phyloP scores from a whole-genome alignment of 257 asterid genomes.

The Solanum virginianum region DNA sequence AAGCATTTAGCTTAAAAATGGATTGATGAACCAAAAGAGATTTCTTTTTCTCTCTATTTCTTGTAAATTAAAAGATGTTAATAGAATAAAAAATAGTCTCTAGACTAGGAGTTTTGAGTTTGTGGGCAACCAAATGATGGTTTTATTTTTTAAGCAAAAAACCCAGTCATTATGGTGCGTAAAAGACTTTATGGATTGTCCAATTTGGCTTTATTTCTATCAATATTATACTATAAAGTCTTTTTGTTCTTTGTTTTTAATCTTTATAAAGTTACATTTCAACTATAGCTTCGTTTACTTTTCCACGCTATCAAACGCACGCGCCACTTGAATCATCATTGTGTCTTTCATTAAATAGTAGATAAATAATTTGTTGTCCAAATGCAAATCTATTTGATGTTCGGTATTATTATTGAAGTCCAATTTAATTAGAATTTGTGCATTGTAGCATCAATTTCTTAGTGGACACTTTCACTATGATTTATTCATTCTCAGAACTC shows the following conservation, averaged over 20 bases:
- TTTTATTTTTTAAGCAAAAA: neutral
- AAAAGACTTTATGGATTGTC: neutral
- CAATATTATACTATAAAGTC: neutral
- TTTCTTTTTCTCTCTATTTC: neutral
- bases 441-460: too few relatives aligned
- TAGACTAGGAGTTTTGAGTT: neutral
- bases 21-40: neutral
- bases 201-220: neutral
- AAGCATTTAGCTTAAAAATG: neutral
- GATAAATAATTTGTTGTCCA: neutral
- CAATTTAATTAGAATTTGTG: too few relatives aligned
- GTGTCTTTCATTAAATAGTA: neutral
- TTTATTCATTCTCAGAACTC: too few relatives aligned
- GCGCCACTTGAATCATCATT: neutral
- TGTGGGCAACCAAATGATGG: neutral
- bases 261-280: neutral
- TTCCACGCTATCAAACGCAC: neutral
- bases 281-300: neutral
- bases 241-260: neutral
- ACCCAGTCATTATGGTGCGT: slow-evolving; percentile 4
- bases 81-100: neutral
- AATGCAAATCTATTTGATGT: neutral
- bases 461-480: rapidly evolving
- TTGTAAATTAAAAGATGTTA: slow-evolving; percentile 8
- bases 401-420: neutral